Base-by-base conservation (phyloP, 2,329 filamentous ascomycete genomes). In the Emergomyces orientalis region DNA sequence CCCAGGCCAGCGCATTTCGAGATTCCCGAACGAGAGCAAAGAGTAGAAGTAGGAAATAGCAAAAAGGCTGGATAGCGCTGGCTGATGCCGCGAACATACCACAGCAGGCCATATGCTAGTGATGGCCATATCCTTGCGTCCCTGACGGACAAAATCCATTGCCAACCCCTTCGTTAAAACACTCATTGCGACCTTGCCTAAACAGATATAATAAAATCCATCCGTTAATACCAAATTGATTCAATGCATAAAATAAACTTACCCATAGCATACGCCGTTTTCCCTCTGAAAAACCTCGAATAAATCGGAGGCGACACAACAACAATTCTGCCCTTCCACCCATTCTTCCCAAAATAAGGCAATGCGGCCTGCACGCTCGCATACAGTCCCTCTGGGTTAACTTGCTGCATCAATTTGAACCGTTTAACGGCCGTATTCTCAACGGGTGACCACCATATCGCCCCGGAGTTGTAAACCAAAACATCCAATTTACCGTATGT, bases 251-350 rank as follows among this genome's bases (percentile, higher is more conserved):
- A 47, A 19, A 27, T 58, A 41, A 41, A 67, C 71, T 67, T 66
- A 66, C 81, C 82, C 75, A 86, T 83, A 0, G 91, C 89, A 76
- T 95, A 95, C 17, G 88, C 89, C 1, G 90, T 89, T 81, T 95
- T 95, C 13, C 90, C 91, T 27, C 88, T 78, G 74, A 94, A 92
- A 75, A 95, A 95, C 37, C 91, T 82, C 66, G 85, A 88, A 75
- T 95, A 95, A 63, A 95, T 92, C 1, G 90, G 90, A 30, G 91
- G 91, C 70, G 86, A 89, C 62, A 95, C 88, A 62, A 94, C 88
- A 55, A 95, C 78, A 65, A 95, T 84, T 32, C 90, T 77, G 0
- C 86, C 88, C 32, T 78, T 80, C 76, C 80, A 82, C 0, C 69
- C 77, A 64, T 78, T 80, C 57, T 79, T 75, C 62, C 76, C 75